Evolutionary conservation across 768 basidiomycete species (phyloP).

Genomic region (Leccinum longicurvipes): DNA sequence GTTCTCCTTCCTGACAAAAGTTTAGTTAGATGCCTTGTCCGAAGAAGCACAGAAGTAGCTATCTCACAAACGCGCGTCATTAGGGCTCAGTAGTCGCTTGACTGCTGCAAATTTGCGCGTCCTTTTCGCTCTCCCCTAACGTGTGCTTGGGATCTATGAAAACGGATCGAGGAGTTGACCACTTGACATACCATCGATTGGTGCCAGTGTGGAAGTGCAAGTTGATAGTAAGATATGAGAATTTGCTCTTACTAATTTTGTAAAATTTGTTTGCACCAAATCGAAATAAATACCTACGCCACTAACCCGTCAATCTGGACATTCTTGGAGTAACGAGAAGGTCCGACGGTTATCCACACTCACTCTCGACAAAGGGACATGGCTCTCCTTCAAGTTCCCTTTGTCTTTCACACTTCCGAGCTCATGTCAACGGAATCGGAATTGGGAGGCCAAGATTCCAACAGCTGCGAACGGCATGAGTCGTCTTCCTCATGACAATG

Average conservation of each 20-base stretch:
- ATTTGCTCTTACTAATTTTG: not conserved
- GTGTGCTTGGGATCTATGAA: not conserved
- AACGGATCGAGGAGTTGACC: too few species aligned
- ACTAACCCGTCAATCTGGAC: not conserved
- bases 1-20: constrained; percentile 77
- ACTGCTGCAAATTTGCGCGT: constrained; percentile 93
- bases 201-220: not conserved
- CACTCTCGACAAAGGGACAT: not conserved
- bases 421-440: not conserved
- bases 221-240: too few species aligned
- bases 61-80: constrained; percentile 85
- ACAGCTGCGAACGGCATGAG: not conserved
- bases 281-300: not conserved
- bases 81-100: constrained; percentile 91
- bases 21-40: not conserved
- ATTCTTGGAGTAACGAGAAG: too few species aligned
- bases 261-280: not conserved
- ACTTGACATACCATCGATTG: constrained; percentile 18
- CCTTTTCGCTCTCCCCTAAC: constrained; percentile 85
- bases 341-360: too few species aligned
- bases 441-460: not conserved
- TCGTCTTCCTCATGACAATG: not conserved
- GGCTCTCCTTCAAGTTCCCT: too few species aligned
- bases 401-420: not conserved
- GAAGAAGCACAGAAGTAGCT: not conserved